Evolutionary conservation across 2,329 filamentous ascomycete species (phyloP).

Genomic region (Phyllachora maydis): DNA sequence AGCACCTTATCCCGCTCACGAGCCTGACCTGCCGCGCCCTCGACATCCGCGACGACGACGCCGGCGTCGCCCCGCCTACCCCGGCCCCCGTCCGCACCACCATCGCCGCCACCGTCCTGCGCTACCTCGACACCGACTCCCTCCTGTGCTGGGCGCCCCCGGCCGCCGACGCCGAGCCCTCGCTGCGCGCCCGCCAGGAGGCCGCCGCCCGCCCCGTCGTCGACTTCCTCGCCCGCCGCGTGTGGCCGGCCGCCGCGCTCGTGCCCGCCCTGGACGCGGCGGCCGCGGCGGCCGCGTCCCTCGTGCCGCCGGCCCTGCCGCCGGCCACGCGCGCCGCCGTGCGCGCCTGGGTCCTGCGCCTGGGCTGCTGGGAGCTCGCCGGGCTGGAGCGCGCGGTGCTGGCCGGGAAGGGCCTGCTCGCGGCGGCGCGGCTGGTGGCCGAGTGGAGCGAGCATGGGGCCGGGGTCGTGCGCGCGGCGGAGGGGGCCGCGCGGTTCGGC

Average conservation of each 20-base stretch:
- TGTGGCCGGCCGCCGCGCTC: slow-evolving; percentile 74
- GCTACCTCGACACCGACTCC: slow-evolving; percentile 82
- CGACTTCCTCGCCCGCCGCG: slow-evolving; percentile 42
- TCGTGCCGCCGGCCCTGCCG: slow-evolving; percentile 55
- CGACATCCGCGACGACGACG: slow-evolving; percentile 57
- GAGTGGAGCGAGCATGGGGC: slow-evolving; percentile 64
- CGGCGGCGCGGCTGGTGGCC: slow-evolving; percentile 54
- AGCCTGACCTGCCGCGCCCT: slow-evolving; percentile 66
- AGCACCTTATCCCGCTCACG: slow-evolving; percentile 79
- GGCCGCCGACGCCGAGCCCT: slow-evolving; percentile 25
- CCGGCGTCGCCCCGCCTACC: slow-evolving; percentile 14
- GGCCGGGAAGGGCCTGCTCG: slow-evolving; percentile 70
- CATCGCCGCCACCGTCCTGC: slow-evolving; percentile 50
- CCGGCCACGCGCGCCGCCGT: slow-evolving; percentile 60
- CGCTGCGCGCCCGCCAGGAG: slow-evolving; percentile 53
- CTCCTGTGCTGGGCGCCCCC: slow-evolving; percentile 69
- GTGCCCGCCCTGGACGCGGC: slow-evolving; percentile 58
- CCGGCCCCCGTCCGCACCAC: slow-evolving; percentile 28
- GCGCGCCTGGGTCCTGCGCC: slow-evolving; percentile 50
- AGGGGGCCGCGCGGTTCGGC: slow-evolving; percentile 33
- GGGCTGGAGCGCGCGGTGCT: slow-evolving; percentile 68
- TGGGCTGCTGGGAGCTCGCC: slow-evolving; percentile 65
- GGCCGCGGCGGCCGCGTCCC: too few relatives aligned
- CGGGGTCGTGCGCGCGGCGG: slow-evolving; percentile 1
- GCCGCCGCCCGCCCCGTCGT: slow-evolving; percentile 50